Base-by-base conservation (phyloP, 345 rosid genomes). In the Brassica incana region DNA sequence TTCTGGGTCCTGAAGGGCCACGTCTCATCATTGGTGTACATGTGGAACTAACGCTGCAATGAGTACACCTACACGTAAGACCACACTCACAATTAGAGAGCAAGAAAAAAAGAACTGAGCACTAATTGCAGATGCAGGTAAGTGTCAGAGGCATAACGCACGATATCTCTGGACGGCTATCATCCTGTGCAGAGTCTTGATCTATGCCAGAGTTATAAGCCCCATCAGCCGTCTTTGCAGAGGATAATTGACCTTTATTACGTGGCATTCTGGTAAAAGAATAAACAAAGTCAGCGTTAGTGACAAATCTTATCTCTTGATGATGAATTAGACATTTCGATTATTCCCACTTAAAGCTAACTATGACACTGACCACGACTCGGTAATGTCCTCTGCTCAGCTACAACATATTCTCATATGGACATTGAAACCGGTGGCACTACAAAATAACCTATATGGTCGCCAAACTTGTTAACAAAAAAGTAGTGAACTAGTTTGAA, bases 1-100 rank as follows among this genome's bases (percentile, higher is more conserved):
- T 88, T 81, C 98, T 89, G 35, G 96, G 98, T 67, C 99, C 99
- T 63, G 91, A 81, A 68, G 98, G 99, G 67, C 99, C 99, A 43
- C 98, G 98, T 60, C 98, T 91, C 99, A 95, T 95, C 99, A 95
- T 95, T 11, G 99, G 99, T 58, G 99, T 95, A 52, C 85, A 18
- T 18, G 20, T 90, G 52, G 97, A 92, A 86, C 90, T 90, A 59
- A 75, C 85, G 77, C 99, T 94, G 80, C 99, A 95, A 78, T 95
- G 98, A 29, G 85, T 85, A 83, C 99, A 95, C 76, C 99, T 95
- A 84, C 45, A 61, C 45, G 70, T 20, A 82, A 60, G 67, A 70
- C 20, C 20, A 79, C 3, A 80, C 3, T 23, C 81, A 38, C n/a
- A 11, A 18, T 69, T 32, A 60, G 43, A 25, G 45, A 71, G 59